These are phyloP conservation scores for Boletus rex-veris DNA, from an alignment of 768 basidiomycete genomes.

Conservation along the genomic window DNA sequence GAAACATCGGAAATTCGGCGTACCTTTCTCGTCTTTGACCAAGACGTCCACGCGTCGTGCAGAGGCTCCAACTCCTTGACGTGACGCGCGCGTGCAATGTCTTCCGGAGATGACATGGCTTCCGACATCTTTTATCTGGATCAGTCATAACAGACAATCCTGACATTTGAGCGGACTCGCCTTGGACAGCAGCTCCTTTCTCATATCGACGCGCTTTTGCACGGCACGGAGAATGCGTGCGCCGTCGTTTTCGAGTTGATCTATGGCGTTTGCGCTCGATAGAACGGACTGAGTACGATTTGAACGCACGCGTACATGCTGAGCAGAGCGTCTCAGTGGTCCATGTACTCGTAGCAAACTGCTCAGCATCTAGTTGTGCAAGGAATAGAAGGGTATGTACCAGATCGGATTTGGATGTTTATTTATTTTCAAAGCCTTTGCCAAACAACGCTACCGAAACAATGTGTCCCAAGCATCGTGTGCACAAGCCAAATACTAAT, in stretches of 20 bases:
- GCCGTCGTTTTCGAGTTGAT: constrained; percentile 41
- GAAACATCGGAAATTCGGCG: constrained; percentile 14
- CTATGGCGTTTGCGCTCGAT: constrained; percentile 12
- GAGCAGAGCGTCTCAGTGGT: constrained; percentile 12
- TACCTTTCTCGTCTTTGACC: constrained; percentile 57
- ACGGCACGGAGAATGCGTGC: constrained; percentile 53
- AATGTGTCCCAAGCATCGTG: too few species aligned
- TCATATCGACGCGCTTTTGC: constrained; percentile 49
- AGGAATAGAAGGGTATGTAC: too few species aligned
- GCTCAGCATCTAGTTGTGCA: constrained; percentile 9
- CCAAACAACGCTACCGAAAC: constrained; percentile 8
- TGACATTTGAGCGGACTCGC: constrained; percentile 25
- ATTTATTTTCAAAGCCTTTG: constrained; percentile 18
- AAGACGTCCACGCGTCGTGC: constrained; percentile 64
- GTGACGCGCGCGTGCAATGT: constrained; percentile 56
- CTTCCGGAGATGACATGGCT: constrained; percentile 49
- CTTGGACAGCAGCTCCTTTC: constrained; percentile 43
- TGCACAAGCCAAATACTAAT: too few species aligned
- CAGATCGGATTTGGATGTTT: background rate
- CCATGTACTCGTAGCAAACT: constrained; percentile 11
- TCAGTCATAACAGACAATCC: background rate
- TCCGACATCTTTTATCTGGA: constrained; percentile 46
- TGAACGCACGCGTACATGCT: constrained; percentile 6
- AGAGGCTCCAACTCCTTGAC: constrained; percentile 70
- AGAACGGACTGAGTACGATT: constrained; percentile 11